Base-by-base conservation (phyloP, 805 yeast species). In the Debaryomyces prosopidis region DNA sequence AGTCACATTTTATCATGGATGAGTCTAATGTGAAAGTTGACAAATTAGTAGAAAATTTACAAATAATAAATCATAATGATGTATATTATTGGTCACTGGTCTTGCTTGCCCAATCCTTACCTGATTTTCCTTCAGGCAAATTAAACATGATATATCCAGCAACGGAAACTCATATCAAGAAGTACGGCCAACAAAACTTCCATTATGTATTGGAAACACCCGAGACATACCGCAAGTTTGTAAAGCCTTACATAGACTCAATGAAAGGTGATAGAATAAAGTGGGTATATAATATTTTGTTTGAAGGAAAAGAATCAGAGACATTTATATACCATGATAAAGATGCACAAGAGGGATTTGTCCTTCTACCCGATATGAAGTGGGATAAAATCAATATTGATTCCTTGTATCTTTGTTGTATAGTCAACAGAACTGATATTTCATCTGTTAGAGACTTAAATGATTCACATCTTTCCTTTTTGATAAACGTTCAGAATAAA, bases 281-380 rank as follows among this genome's bases (percentile, higher is more conserved):
- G 58, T 92, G 99, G 99, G 97, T 94, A 2, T 73, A 81, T 49
- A 91, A 90, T 56, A 92, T 92, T 43, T 68, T 94, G 37, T 79
- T 76, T 59, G 77, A 87, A 39, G 96, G 91, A 3, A 89, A 85
- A 18, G 99, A 92, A 63, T 76, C 89, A 0, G 97, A 91, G 28
- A 68, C 89, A 16, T 81, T 92, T n/a, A 73, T 90, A 2, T 77
- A 74, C 53, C 82, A 85, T 41, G 85, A 89, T 50, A 66, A 65
- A 34, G 78, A 81, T 26, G 79, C 79, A 16, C 52, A 56, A 0
- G 62, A 60, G 36, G 90, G 91, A 15, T 89, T 87, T 58, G 81
- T 90, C 4, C 66, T 94, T 38, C 71, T 91, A 35, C 98, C 98
- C 0, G 97, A 92, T 65, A 88, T 92, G 95, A 91, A 91, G 62